Evolutionary conservation across 352 stramenopile species (phyloP).

Genomic region (Pythium aristosporum): DNA sequence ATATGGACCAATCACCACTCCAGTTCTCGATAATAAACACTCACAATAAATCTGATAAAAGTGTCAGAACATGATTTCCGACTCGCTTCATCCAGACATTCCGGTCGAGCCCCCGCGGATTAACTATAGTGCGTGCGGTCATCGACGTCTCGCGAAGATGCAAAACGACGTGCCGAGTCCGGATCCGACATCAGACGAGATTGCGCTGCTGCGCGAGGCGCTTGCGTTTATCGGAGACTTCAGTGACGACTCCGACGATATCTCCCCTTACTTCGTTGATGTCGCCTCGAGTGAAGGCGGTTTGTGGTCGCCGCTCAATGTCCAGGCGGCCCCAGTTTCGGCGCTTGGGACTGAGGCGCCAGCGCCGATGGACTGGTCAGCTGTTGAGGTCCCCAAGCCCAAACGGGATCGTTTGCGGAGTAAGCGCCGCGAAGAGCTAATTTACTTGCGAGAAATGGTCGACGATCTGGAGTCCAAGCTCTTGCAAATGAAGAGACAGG

Average conservation of each 20-base stretch:
- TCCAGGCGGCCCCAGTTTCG: too few species aligned
- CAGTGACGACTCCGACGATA: neutral
- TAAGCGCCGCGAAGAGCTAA: slow-evolving; percentile 15
- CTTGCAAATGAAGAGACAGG: neutral
- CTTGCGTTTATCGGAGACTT: slow-evolving; percentile 22
- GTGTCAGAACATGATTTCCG: too few species aligned
- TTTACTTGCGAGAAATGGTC: slow-evolving; percentile 11
- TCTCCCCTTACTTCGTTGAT: neutral
- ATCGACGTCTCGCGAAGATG: too few species aligned
- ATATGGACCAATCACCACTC: too few species aligned
- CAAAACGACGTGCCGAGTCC: neutral
- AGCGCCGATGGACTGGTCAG: neutral
- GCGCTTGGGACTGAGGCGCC: neutral
- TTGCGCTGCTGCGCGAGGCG: slow-evolving; percentile 17
- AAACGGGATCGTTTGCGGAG: neutral
- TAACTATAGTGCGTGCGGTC: too few species aligned
- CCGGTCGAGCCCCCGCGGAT: too few species aligned
- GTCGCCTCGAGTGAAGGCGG: neutral
- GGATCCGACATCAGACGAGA: neutral
- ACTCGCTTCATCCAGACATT: too few species aligned
- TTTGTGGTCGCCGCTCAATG: neutral
- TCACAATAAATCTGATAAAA: too few species aligned
- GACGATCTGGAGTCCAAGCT: slow-evolving; percentile 3
- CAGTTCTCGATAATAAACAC: too few species aligned
- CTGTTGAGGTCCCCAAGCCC: neutral